Base-by-base conservation (phyloP, 306 rosid species). In the Senna tora region DNA sequence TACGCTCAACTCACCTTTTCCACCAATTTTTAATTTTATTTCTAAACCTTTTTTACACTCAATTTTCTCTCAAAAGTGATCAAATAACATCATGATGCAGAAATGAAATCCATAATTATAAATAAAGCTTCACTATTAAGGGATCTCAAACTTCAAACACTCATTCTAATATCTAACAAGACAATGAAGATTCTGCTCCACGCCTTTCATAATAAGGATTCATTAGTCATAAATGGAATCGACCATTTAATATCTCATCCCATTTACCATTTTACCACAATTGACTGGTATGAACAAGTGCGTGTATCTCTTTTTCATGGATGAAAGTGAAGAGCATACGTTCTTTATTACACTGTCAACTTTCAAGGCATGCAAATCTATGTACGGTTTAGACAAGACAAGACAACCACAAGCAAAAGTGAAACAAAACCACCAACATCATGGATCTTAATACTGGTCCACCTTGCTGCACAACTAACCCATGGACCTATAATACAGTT, bases 161-260 rank as follows among this genome's bases (percentile, higher is more conserved):
- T 20, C 5, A 28, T 53, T 53, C 34, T 53, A 14, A 53, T 53
- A 63, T 53, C 61, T 42, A 67, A 74, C 77, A 22, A 66, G 70
- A 71, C 30, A 15, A 9, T 43, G 14, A 72, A 30, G 76, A 67
- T 67, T 20, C 45, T 38, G 45, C 65, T 64, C 70, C 77, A 41
- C 50, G 60, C 69, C 57, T 73, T 57, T 71, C 79, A 78, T 81
- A 43, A 63, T 72, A 45, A 45, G 74, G 50, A 74, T 63, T 81
- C 68, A 80, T 74, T 67, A 47, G 74, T 55, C 73, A 65, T 20
- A 69, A 74, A 66, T 67, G 58, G 51, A 45, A n/a, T 61, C 70
- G 58, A 59, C 36, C 34, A 54, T 75, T 72, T 33, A 14, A 72
- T 17, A 54, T 47, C 36, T 46, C 36, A 61, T 65, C 30, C 30